These are phyloP conservation scores for Gossypium gossypioides DNA, from an alignment of 441 rosid genomes.

Conservation along the genomic window DNA sequence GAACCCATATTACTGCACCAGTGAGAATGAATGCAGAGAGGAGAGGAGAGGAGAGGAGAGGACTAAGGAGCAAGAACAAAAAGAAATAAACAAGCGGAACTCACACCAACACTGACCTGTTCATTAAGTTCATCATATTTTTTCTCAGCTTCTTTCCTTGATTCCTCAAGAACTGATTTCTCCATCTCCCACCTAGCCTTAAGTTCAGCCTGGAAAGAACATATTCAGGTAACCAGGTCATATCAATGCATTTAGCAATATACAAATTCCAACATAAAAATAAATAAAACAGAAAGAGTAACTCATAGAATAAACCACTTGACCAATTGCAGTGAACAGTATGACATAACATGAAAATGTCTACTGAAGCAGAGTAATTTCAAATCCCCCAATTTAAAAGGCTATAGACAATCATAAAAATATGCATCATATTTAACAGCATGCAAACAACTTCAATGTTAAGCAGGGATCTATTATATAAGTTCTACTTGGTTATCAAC, in stretches of 20 bases:
- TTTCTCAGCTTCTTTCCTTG: conserved; percentile 57
- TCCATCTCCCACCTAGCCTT: conserved; percentile 62
- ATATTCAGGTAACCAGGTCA: conserved; percentile 5
- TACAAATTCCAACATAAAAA: neutral
- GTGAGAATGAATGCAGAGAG: neutral
- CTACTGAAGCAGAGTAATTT: neutral
- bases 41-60: neutral
- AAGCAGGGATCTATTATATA: neutral
- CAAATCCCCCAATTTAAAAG: neutral
- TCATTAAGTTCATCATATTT: conserved; percentile 71
- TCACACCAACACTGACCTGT: conserved; percentile 44
- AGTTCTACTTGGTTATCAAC: neutral
- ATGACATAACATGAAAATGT: neutral
- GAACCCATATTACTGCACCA: neutral
- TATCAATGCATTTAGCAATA: neutral
- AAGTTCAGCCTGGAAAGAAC: conserved; percentile 45
- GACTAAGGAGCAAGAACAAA: neutral
- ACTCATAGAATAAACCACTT: neutral
- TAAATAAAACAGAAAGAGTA: neutral
- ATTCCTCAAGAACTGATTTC: conserved; percentile 49
- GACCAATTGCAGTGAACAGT: neutral
- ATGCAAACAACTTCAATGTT: neutral
- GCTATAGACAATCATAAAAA: neutral
- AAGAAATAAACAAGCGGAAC: neutral
- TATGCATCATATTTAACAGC: neutral